phyloP scores from a whole-genome alignment of 2,329 filamentous ascomycete genomes.

The Thelonectria olida region DNA sequence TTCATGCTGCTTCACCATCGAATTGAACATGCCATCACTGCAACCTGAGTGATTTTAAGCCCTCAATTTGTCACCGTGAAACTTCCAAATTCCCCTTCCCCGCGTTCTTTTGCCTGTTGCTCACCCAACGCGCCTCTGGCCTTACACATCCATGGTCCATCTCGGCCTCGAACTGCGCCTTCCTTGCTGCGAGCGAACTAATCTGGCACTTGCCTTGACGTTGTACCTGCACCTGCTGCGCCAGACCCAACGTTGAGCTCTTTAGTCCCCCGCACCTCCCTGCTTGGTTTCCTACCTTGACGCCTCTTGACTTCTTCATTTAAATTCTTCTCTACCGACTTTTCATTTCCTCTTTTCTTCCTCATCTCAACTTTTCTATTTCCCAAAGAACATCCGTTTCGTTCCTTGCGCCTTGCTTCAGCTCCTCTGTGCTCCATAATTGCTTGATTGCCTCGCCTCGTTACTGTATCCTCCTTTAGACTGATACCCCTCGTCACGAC shows the following conservation, averaged over 20 bases:
- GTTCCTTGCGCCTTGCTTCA: neutral
- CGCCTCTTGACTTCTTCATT: slow-evolving; percentile 2
- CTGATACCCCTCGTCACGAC: neutral
- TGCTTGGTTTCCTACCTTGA: neutral
- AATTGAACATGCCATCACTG: slow-evolving; percentile 8
- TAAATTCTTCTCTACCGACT: slow-evolving; percentile 22
- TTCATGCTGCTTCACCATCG: neutral
- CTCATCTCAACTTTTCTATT: slow-evolving; percentile 18
- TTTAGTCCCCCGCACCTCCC: slow-evolving; percentile 27
- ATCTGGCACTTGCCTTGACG: slow-evolving; percentile 5
- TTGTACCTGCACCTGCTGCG: slow-evolving; percentile 12
- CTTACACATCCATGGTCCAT: slow-evolving; percentile 15
- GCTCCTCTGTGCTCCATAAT: slow-evolving; percentile 2
- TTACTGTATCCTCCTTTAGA: neutral
- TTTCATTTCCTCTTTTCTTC: slow-evolving; percentile 21
- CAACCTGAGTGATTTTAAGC: slow-evolving; percentile 20
- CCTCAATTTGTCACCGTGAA: neutral
- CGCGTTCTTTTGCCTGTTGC: slow-evolving; percentile 2
- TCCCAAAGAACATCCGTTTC: neutral
- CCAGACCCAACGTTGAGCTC: slow-evolving; percentile 3
- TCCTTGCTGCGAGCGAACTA: slow-evolving; percentile 3
- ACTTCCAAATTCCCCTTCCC: slow-evolving; percentile 1
- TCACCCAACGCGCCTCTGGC: slow-evolving; percentile 21
- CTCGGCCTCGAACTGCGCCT: slow-evolving; percentile 11
- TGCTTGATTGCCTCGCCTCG: neutral